Evolutionary conservation across 2,329 filamentous ascomycete genomes (phyloP), one percentile per base, ranked within the genome.

Genomic region (Cordyceps tenuipes): DNA sequence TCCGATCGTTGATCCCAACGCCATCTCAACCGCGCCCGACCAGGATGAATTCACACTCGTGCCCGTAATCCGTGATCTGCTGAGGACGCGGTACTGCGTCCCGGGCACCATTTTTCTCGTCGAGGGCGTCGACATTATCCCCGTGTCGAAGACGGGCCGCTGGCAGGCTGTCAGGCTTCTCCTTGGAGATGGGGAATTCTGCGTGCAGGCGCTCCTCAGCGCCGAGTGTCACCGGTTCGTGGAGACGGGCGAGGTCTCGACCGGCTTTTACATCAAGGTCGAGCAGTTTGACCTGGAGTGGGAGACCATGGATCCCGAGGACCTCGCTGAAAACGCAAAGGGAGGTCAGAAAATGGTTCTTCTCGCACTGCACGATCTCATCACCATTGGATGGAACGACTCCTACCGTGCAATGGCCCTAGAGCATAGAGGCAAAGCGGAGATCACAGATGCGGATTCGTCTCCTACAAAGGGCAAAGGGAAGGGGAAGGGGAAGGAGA

Each of bases 101-200:
- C 73, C 77, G 0, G 75, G 75, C 3, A 79, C 79, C 2, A 64
- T 82, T 54, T 78, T 83, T 41, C 72, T 82, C 0, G 77, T 83
- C 43, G 78, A 80, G 61, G 72, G 70, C 50, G 61, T 81, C n/a
- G 72, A 79, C 13, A 57, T 64, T 17, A 62, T 73, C 0, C 66
- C 74, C 1, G 68, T 77, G 0, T 71, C 75, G 0, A 58, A 63
- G 6, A 70, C 67, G 2, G 69, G 65, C 17, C 66, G 72, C 67
- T 77, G 77, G 73, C 76, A 79, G 36, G 71, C 73, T 2, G 65
- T 82, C 0, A 73, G 80, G 2, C 63, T 84, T 12, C 58, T 83
- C 0, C 73, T 84, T 0, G 77, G 80, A 43, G 81, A 84, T 63
- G 80, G 81, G 1, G 72, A 78, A 64, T 67, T 82, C 3, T 82